Conservation (phyloP, 352 stramenopile genomes). For the Blastocystis sp. region DNA sequence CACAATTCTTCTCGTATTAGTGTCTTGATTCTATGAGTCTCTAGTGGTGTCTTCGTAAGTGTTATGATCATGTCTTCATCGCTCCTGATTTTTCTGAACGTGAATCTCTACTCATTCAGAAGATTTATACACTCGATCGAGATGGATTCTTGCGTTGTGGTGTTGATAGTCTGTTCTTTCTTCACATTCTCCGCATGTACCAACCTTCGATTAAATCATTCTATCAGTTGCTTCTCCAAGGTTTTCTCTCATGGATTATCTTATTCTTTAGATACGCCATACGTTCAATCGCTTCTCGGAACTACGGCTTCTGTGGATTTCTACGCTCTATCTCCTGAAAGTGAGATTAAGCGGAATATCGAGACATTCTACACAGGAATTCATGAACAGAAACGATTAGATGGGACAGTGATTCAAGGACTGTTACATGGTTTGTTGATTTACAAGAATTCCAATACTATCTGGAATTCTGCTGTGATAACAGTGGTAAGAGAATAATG, state of each 20-base stretch:
- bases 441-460: neutral
- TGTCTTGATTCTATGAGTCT: neutral
- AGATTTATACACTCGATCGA: neutral
- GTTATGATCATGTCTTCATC: slow-evolving; percentile 43
- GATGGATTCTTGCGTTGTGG: slow-evolving; percentile 18
- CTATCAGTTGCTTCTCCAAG: slow-evolving; percentile 8
- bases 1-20: neutral
- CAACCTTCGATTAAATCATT: neutral
- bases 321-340: slow-evolving; percentile 11
- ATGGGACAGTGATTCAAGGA: neutral
- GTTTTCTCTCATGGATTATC: neutral
- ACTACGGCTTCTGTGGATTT: neutral
- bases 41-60: slow-evolving; percentile 47
- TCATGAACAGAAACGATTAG: neutral
- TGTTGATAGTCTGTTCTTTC: slow-evolving; percentile 26
- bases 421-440: neutral
- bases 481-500: neutral
- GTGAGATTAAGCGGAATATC: slow-evolving; percentile 8
- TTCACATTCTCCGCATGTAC: neutral
- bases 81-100: neutral
- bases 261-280: neutral
- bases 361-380: slow-evolving; percentile 1
- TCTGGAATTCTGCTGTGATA: slow-evolving; percentile 30
- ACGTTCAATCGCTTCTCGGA: neutral
- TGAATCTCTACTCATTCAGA: neutral